Conservation (phyloP, 2,329 filamentous ascomycete genomes). For the Dendryphion nanum region DNA sequence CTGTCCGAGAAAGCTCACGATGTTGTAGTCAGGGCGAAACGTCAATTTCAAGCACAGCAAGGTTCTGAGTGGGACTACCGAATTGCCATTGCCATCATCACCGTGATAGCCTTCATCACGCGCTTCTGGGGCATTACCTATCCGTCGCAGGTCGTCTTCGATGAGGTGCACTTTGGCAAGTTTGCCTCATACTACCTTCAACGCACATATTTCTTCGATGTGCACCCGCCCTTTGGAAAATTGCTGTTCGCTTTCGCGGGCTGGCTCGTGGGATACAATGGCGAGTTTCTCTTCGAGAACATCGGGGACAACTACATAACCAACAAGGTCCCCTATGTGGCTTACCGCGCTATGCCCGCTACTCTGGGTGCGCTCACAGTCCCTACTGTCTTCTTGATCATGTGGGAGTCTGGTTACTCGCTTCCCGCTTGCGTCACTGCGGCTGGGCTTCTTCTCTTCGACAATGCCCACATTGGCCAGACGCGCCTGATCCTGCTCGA, state of each 20-base stretch:
- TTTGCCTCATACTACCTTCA: conserved; percentile 77
- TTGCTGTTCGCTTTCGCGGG: conserved; percentile 95
- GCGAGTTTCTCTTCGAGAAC: conserved; percentile 97
- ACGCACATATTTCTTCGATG: conserved; percentile 99
- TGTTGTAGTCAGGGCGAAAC: conserved; percentile 31
- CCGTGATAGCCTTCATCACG: conserved; percentile 80
- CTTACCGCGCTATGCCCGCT: conserved; percentile 90
- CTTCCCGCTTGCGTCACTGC: conserved; percentile 88
- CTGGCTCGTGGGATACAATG: conserved; percentile 96
- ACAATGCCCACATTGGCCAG: conserved; percentile 97
- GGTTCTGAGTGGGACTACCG: conserved; percentile 80
- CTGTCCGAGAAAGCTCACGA: conserved; percentile 25
- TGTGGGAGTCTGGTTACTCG: conserved; percentile 99
- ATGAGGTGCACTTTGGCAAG: conserved; percentile 99
- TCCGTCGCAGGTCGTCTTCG: conserved; percentile 95
- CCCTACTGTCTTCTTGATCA: conserved; percentile 91
- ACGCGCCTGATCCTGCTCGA: conserved; percentile 93
- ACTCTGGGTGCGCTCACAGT: conserved; percentile 90
- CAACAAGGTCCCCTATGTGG: conserved; percentile 96
- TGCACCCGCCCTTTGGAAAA: conserved; percentile 97
- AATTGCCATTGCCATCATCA: conserved; percentile 74
- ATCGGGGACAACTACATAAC: conserved; percentile 97
- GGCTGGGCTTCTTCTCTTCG: conserved; percentile 82
- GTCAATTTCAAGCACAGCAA: conserved; percentile 27
- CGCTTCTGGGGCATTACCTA: conserved; percentile 96